Conservation (phyloP, 2,329 filamentous ascomycete species). For the Cercospora sesami region DNA sequence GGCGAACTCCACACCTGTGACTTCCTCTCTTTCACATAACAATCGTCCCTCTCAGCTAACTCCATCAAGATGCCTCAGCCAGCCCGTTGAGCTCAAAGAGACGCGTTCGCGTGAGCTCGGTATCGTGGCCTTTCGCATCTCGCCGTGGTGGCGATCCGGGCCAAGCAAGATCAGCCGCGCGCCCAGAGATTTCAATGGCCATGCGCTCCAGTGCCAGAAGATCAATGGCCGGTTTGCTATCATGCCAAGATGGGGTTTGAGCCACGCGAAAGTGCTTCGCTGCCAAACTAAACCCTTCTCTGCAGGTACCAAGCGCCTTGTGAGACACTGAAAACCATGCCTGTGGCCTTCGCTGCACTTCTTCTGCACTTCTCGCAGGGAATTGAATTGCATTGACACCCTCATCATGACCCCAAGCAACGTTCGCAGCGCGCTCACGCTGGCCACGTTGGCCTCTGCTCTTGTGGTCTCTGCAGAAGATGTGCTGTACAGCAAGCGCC, state of each 20-base stretch:
- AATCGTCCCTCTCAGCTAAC: not conserved
- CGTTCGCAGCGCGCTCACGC: constrained; percentile 1
- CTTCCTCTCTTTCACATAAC: not conserved
- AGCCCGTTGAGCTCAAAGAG: not conserved
- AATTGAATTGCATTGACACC: not conserved
- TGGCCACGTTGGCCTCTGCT: not conserved
- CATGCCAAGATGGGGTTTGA: constrained; percentile 3
- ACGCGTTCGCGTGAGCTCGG: not conserved
- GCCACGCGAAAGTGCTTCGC: constrained; percentile 11
- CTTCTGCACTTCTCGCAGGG: not conserved
- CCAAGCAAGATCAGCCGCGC: not conserved
- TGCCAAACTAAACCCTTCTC: not conserved
- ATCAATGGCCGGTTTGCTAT: constrained; percentile 13
- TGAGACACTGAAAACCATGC: not conserved
- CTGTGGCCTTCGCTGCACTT: not conserved
- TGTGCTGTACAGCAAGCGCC: constrained; percentile 26
- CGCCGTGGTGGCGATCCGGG: not conserved
- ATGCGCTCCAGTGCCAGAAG: not conserved
- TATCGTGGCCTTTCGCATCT: constrained; percentile 9
- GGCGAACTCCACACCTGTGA: not conserved
- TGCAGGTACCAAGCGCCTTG: constrained; percentile 10
- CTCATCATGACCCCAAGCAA: not conserved
- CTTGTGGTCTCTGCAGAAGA: constrained; percentile 24
- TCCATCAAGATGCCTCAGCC: not conserved
- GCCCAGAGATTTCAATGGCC: constrained; percentile 8